Conservation (phyloP, 1,139 yeast genomes). For the Hanseniaspora uvarum region DNA sequence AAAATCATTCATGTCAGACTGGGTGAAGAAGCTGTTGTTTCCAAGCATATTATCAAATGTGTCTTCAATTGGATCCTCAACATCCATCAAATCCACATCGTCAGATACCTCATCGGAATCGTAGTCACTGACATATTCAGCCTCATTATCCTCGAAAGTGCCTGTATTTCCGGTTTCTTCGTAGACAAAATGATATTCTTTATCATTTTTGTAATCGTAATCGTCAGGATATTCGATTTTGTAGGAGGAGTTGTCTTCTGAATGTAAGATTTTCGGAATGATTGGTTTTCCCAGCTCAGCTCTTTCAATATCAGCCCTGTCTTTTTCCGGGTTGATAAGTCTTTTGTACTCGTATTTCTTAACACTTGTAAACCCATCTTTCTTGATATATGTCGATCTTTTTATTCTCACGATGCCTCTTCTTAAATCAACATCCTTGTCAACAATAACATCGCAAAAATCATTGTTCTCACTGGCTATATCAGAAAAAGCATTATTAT, state of each 20-base stretch:
- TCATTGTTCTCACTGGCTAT: background rate
- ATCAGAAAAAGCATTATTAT: background rate
- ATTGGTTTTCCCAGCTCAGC: background rate
- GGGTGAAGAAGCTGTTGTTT: background rate
- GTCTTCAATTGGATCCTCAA: background rate
- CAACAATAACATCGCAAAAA: background rate
- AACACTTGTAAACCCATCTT: background rate
- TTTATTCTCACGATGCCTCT: background rate
- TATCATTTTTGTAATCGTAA: background rate
- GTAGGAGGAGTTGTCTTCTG: background rate
- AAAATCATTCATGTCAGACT: background rate
- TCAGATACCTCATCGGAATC: background rate
- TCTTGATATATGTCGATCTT: background rate
- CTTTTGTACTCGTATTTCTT: background rate
- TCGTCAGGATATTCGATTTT: conserved; percentile 6
- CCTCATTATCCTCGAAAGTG: background rate
- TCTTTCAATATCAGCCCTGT: background rate
- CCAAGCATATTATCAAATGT: background rate
- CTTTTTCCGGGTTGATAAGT: background rate
- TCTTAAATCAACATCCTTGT: background rate
- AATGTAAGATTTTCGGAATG: background rate
- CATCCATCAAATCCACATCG: background rate
- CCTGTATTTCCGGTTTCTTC: background rate
- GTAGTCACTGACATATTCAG: background rate
- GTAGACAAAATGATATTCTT: background rate